phyloP scores from a whole-genome alignment of 139 green algal genomes.

The Chlamydomonas eustigma region DNA sequence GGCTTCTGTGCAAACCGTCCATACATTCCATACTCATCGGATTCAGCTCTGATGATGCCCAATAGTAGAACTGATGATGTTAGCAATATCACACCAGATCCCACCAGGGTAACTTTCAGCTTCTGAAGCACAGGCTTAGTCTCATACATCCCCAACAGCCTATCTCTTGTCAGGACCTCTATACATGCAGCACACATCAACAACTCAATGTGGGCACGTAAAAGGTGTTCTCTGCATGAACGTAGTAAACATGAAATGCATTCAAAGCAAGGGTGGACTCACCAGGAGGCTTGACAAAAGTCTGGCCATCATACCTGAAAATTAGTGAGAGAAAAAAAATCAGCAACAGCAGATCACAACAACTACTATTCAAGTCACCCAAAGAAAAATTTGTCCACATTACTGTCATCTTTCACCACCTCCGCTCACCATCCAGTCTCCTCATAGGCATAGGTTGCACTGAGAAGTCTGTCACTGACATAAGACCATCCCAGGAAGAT shows the following conservation, averaged over 20 bases:
- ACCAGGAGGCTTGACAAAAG: constrained; percentile 71
- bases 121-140: constrained; percentile 29
- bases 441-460: constrained; percentile 81
- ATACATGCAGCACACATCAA: background rate
- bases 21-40: constrained; percentile 14
- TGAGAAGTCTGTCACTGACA: constrained; percentile 83
- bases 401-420: too few species aligned
- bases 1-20: background rate
- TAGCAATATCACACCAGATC: constrained; percentile 44
- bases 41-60: constrained; percentile 12
- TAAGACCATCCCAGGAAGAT: constrained; percentile 93
- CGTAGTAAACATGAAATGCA: too few species aligned
- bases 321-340: too few species aligned
- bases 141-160: constrained; percentile 59
- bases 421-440: constrained; percentile 77
- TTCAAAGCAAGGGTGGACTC: too few species aligned
- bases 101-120: constrained; percentile 43
- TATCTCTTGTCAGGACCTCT: constrained; percentile 76
- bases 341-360: too few species aligned
- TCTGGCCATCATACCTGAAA: constrained; percentile 53
- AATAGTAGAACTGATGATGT: constrained; percentile 23
- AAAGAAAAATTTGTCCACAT: too few species aligned
- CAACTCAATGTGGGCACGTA: background rate
- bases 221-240: too few species aligned
- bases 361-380: too few species aligned